Evolutionary conservation across 176 grass and related monocot species (phyloP).

Genomic region (Coix lacrymajobi): DNA sequence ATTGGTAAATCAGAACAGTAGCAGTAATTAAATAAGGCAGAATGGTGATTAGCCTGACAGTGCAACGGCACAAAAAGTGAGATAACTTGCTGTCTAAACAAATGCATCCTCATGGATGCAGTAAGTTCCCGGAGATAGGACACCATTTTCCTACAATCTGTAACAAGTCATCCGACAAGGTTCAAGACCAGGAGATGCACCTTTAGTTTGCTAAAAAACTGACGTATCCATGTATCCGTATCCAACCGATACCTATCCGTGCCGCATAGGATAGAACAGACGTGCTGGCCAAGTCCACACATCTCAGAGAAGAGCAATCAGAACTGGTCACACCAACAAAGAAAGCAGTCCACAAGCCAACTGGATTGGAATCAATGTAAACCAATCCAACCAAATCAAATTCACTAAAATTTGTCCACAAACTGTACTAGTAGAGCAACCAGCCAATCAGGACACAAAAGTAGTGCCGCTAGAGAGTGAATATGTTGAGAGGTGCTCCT

Average conservation of each 20-base stretch:
- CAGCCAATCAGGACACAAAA: not conserved
- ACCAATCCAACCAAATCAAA: not conserved
- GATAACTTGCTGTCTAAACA: not conserved
- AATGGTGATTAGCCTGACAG: not conserved
- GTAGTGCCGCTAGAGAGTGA: not conserved
- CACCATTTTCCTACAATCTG: not conserved
- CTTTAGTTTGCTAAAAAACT: no score
- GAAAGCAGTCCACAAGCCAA: not conserved
- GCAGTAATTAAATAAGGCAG: not conserved
- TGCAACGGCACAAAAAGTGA: not conserved
- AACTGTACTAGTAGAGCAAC: not conserved
- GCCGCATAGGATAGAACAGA: no score
- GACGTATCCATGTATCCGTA: no score
- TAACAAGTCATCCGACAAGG: not conserved
- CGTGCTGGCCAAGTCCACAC: not conserved
- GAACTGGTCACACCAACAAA: not conserved
- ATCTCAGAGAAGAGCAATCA: not conserved
- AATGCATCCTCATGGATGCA: not conserved
- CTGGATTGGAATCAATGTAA: not conserved
- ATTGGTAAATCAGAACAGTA: not conserved
- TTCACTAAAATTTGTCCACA: not conserved
- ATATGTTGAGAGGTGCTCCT: not conserved
- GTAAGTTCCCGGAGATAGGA: not conserved
- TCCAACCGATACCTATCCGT: no score
- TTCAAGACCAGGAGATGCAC: not conserved